A percentile compares a stretch with the other conserved stretches of the same genome.
Evolutionary conservation across 495 filamentous ascomycete species (phyloP).

Genomic region (Xeromyces bisporus): DNA sequence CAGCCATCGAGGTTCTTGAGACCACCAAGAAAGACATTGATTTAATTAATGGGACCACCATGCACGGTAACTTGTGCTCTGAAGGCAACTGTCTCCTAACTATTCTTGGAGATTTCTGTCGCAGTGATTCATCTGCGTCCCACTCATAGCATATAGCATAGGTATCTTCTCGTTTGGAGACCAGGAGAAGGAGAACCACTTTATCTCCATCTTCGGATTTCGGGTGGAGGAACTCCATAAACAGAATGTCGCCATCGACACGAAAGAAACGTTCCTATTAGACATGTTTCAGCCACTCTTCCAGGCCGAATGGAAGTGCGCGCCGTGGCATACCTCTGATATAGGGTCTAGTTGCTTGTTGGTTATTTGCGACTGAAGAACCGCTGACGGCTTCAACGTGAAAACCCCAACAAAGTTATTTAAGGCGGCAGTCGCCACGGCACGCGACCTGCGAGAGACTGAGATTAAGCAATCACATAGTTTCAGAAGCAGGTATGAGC

Average conservation of each 20-base stretch:
- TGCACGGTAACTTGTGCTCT: conserved; percentile 43
- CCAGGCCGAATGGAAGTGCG: too few relatives aligned
- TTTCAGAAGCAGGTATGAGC: conserved; percentile 1
- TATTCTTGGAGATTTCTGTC: conserved; percentile 22
- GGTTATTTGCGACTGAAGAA: conserved; percentile 20
- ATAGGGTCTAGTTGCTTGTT: conserved; percentile 19
- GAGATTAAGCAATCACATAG: conserved; percentile 1
- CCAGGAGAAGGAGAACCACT: conserved; percentile 61
- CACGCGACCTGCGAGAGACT: conserved; percentile 34
- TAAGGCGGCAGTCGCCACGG: conserved; percentile 46
- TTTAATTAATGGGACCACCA: conserved; percentile 52
- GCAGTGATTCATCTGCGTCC: conserved; percentile 31
- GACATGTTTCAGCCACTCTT: too few relatives aligned
- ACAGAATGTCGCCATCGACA: conserved; percentile 58
- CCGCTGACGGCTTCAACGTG: conserved; percentile 13
- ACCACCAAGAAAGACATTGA: conserved; percentile 48
- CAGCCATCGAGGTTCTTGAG: conserved; percentile 36
- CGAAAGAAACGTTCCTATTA: conserved; percentile 36
- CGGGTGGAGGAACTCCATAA: conserved; percentile 77
- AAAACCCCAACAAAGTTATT: conserved; percentile 43
- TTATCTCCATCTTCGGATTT: conserved; percentile 37
- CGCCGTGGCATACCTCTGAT: conserved; percentile 15
- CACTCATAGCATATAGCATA: conserved; percentile 61
- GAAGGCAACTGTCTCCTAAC: conserved; percentile 34
- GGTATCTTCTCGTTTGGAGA: conserved; percentile 41